Evolutionary conservation across 768 basidiomycete genomes (phyloP).

Genomic region (Daedalea quercina): DNA sequence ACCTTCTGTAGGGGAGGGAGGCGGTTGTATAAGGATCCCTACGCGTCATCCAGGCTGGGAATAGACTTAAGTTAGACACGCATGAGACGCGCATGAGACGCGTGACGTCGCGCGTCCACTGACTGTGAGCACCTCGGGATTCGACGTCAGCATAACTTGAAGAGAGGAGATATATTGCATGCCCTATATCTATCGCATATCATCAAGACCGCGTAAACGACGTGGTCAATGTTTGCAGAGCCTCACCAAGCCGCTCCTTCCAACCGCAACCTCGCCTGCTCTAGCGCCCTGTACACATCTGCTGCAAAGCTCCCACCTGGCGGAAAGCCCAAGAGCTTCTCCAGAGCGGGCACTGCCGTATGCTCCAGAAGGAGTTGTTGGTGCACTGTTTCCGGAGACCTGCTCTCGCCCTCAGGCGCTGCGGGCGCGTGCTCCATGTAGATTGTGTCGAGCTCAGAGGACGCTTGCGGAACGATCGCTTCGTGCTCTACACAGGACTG

Average conservation of each 20-base stretch:
- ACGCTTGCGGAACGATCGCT: constrained; percentile 52
- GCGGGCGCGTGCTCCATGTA: constrained; percentile 33
- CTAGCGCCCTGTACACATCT: constrained; percentile 58
- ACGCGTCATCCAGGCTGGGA: too few species aligned
- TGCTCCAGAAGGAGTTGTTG: constrained; percentile 39
- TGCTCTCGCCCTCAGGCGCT: not conserved
- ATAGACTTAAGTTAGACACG: too few species aligned
- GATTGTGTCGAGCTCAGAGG: constrained; percentile 46
- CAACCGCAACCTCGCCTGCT: constrained; percentile 41
- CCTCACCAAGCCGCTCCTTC: not conserved
- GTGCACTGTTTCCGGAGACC: not conserved
- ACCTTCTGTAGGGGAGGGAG: too few species aligned
- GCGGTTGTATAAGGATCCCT: too few species aligned
- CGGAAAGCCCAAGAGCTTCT: constrained; percentile 39
- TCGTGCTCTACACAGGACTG: constrained; percentile 49
- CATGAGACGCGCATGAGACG: too few species aligned
- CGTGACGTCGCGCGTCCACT: too few species aligned
- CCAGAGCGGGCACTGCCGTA: constrained; percentile 47
- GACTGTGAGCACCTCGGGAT: too few species aligned
- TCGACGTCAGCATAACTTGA: too few species aligned
- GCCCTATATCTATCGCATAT: too few species aligned
- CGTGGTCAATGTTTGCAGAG: too few species aligned
- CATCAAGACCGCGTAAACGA: too few species aligned
- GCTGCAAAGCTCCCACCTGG: constrained; percentile 30
- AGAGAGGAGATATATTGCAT: too few species aligned